Evolutionary conservation across 2,329 filamentous ascomycete genomes (phyloP).

Genomic region (Penicillium olsonii): DNA sequence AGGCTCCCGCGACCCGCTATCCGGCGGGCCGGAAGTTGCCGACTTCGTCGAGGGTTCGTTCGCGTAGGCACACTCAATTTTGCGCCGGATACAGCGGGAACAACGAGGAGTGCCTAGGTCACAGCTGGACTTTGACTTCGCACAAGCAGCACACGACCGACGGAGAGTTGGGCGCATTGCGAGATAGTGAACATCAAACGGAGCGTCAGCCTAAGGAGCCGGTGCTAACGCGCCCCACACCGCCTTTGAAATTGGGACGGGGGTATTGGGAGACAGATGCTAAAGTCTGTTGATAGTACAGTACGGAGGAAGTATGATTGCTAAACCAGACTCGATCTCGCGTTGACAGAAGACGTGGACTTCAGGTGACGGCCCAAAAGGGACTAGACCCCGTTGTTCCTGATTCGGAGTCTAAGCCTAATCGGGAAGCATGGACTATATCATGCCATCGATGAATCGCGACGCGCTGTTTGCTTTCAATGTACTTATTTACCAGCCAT

Average conservation of each 20-base stretch:
- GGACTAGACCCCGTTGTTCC: slow-evolving; percentile 27
- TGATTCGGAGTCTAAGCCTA: slow-evolving; percentile 27
- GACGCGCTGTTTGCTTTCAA: not conserved
- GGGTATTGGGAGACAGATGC: not conserved
- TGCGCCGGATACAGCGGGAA: slow-evolving; percentile 56
- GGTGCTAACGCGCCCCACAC: not conserved
- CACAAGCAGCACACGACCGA: slow-evolving; percentile 58
- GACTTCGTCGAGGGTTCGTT: slow-evolving; percentile 52
- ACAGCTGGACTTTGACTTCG: slow-evolving; percentile 58
- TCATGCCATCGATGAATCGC: not conserved
- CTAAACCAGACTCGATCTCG: not conserved
- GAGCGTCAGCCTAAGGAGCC: not conserved
- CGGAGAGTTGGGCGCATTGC: slow-evolving; percentile 59
- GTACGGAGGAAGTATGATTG: not conserved
- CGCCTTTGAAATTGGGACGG: not conserved
- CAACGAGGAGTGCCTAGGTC: slow-evolving; percentile 57
- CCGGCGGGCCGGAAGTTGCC: slow-evolving; percentile 13
- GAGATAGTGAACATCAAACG: not conserved
- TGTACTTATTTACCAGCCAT: not conserved
- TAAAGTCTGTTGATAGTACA: not conserved
- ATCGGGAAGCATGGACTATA: slow-evolving; percentile 12
- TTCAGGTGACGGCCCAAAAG: slow-evolving; percentile 10
- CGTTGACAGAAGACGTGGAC: not conserved
- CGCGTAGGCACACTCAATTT: slow-evolving; percentile 53
- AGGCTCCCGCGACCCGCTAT: slow-evolving; percentile 8